Base-by-base conservation (phyloP, 371 early-diverging fungal genomes). In the Mycotypha africana region DNA sequence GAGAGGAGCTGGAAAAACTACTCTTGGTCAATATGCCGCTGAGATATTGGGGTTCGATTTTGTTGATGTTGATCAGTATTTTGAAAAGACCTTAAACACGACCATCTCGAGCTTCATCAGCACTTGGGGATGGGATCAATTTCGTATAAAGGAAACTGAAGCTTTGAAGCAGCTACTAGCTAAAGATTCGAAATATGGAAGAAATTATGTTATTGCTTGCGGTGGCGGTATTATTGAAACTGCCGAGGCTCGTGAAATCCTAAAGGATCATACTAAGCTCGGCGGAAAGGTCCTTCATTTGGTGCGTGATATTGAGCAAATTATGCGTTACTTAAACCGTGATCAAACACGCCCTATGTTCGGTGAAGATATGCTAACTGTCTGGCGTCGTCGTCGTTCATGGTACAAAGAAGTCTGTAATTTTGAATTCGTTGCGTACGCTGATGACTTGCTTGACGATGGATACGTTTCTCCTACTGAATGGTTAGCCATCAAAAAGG, bases 1-100 rank as follows among this genome's bases (percentile, higher is more conserved):
- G 98, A 88, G 98, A 43, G 97, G 97, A 15, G 95, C 85, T 2
- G 98, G 98, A 36, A 98, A 98, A 70, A 91, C 96, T 0, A 81
- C 89, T 2, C 76, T 93, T 51, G 95, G 96, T 15, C 75, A 68
- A 22, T 71, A 81, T 21, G 86, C 86, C 3, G 89, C 95, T 3
- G 63, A 62, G 21, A 58, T 62, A 0, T 63, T 95, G 19, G 71
- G 78, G 3, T 84, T 84, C 9, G 53, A 70, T 17, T 95, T 93
- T 56, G 65, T 95, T 10, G 98, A 98, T 60, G 79, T 95, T 48
- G 98, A 98, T 64, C 78, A 78, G 2, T 78, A 90, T 52, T 74
- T 95, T 49, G 93, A 93, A 68, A 37, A 55, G 16, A 60, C 62
- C 0, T 69, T 82, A 11, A 76, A 81, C 3, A 81, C 73, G 4